Evolutionary conservation across 768 basidiomycete species (phyloP).

Genomic region (Neoboletus magnificus): DNA sequence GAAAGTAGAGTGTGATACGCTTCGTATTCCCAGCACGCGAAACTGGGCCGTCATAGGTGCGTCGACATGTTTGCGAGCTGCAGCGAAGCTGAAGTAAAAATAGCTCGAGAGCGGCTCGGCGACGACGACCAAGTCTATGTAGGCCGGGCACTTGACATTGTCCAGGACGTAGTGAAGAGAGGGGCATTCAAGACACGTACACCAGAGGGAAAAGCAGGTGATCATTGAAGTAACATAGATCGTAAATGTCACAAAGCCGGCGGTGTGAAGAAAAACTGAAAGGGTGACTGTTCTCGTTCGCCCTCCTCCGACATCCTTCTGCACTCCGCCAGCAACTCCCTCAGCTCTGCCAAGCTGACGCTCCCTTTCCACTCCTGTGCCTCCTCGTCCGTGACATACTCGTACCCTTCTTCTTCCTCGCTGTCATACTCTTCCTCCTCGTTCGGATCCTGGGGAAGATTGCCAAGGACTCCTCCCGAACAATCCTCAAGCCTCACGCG

Average conservation of each 20-base stretch:
- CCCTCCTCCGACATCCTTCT: constrained; percentile 40
- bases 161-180: constrained; percentile 53
- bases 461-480: constrained; percentile 61
- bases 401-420: constrained; percentile 33
- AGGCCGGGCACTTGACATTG: constrained; percentile 48
- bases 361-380: constrained; percentile 27
- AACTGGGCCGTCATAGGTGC: constrained; percentile 90
- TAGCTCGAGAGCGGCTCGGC: constrained; percentile 29
- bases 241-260: constrained; percentile 3
- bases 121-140: constrained; percentile 8
- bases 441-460: constrained; percentile 30
- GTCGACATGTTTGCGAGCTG: constrained; percentile 21
- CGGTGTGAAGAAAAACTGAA: constrained; percentile 14
- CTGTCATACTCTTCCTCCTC: constrained; percentile 34
- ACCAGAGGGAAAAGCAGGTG: constrained; percentile 62
- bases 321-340: constrained; percentile 56
- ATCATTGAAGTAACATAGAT: constrained; percentile 14
- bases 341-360: constrained; percentile 42
- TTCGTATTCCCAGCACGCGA: constrained; percentile 90
- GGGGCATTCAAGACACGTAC: constrained; percentile 70
- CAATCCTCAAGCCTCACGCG: constrained; percentile 71
- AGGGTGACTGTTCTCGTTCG: constrained; percentile 27
- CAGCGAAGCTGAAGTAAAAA: neutral
- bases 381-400: constrained; percentile 32
- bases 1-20: constrained; percentile 78